phyloP scores from a whole-genome alignment of 306 rosid genomes.

The Styphnolobium japonicum region DNA sequence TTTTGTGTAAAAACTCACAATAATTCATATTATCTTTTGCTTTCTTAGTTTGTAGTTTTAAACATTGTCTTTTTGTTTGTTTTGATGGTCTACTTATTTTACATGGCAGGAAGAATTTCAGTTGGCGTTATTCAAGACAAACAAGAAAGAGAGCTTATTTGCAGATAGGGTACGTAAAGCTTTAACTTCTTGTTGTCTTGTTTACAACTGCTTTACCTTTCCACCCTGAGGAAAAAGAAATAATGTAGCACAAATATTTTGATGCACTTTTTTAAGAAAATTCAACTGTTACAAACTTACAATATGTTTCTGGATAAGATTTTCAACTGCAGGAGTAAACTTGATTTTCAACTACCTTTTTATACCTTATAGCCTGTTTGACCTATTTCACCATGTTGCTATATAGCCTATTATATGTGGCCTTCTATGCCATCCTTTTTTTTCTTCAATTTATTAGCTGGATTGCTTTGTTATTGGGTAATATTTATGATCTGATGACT shows the following conservation, averaged over 20 bases:
- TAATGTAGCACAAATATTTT: background rate
- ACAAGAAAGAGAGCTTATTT: constrained; percentile 89
- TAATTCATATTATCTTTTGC: background rate
- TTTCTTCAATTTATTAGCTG: background rate
- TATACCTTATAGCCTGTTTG: background rate
- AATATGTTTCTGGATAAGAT: background rate
- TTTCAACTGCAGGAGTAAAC: background rate
- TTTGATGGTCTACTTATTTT: constrained; percentile 15
- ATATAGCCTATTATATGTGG: background rate
- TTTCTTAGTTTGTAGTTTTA: constrained; percentile 20
- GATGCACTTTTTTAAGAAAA: background rate
- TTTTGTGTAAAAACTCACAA: background rate
- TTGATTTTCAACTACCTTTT: background rate
- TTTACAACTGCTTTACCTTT: background rate
- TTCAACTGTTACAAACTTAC: background rate
- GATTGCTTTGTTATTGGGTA: background rate
- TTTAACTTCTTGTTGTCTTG: background rate
- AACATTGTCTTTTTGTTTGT: background rate
- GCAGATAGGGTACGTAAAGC: constrained; percentile 70
- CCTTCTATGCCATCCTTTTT: background rate
- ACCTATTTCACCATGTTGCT: background rate
- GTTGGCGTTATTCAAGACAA: constrained; percentile 86
- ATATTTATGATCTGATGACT: constrained; percentile 9
- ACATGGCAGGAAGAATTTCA: constrained; percentile 82
- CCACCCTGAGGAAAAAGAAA: background rate